A percentile compares a stretch with the other conserved stretches of the same genome.
These are phyloP conservation scores for Isatis tinctoria DNA, from an alignment of 345 rosid species.

Conservation along the genomic window DNA sequence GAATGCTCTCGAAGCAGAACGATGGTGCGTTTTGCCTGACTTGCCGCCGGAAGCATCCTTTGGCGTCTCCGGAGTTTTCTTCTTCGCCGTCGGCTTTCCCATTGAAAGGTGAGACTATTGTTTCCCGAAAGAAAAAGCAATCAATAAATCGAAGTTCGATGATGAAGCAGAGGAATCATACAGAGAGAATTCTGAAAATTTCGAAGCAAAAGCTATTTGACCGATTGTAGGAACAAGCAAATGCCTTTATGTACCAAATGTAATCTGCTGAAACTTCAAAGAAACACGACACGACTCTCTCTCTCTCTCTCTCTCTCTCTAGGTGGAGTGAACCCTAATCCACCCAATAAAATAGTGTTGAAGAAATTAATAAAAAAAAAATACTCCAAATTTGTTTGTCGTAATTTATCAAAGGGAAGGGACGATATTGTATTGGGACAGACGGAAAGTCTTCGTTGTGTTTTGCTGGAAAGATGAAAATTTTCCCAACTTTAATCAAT, in stretches of 20 bases:
- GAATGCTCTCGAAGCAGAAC: conserved; percentile 55
- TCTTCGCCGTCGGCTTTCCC: conserved; percentile 96
- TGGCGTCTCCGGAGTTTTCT: conserved; percentile 49
- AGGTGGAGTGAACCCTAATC: conserved; percentile 38
- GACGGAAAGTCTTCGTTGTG: conserved; percentile 2
- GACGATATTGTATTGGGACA: neutral
- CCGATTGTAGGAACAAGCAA: neutral
- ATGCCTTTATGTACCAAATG: neutral
- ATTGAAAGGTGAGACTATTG: conserved; percentile 28
- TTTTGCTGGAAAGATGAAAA: conserved; percentile 26
- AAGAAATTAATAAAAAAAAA: neutral
- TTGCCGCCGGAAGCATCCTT: conserved; percentile 35
- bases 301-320: conserved; percentile 2
- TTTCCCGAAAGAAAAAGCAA: neutral
- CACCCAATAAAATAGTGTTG: conserved; percentile 15
- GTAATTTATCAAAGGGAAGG: neutral
- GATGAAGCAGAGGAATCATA: neutral
- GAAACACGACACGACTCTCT: conserved; percentile 25
- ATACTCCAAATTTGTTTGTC: conserved; percentile 1
- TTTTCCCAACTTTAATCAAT: neutral
- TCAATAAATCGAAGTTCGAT: neutral
- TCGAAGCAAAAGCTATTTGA: neutral
- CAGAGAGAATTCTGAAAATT: neutral
- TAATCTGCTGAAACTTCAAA: conserved; percentile 5
- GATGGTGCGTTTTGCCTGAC: conserved; percentile 44